A percentile compares a stretch with the other conserved stretches of the same genome.
Conservation (phyloP, 148 eudicot genomes). For the Polygonum maritimum region DNA sequence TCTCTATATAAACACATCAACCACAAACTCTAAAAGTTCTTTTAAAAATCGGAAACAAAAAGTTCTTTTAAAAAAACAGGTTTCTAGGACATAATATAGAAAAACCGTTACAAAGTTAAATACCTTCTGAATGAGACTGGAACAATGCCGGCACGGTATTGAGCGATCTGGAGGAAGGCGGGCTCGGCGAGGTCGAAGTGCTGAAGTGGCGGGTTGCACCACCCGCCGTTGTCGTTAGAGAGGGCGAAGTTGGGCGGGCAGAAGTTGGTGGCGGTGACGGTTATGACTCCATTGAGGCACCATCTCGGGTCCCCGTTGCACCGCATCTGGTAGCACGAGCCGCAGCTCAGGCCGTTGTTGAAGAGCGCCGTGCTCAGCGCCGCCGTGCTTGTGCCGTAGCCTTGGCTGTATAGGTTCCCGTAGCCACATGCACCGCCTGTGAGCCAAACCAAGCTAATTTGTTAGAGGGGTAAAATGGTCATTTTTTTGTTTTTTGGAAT, state of each 20-base stretch:
- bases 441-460: too few relatives aligned
- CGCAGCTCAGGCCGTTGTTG: slow-evolving; percentile 35
- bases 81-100: too few relatives aligned
- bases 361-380: slow-evolving; percentile 13
- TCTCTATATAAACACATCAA: too few relatives aligned
- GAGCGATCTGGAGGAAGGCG: slow-evolving; percentile 26
- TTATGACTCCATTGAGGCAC: slow-evolving; percentile 27
- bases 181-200: slow-evolving; percentile 41
- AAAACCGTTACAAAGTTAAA: neutral
- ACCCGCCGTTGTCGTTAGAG: slow-evolving; percentile 34
- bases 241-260: slow-evolving; percentile 37
- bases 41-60: neutral
- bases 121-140: slow-evolving; percentile 19
- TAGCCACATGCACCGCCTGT: slow-evolving; percentile 13
- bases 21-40: too few relatives aligned
- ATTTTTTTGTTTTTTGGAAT: too few relatives aligned
- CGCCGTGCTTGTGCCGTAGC: slow-evolving; percentile 11
- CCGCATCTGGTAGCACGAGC: slow-evolving; percentile 29
- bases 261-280: slow-evolving; percentile 15
- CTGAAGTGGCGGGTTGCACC: slow-evolving; percentile 21
- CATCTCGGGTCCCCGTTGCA: slow-evolving; percentile 22
- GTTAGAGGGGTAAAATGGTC: too few relatives aligned
- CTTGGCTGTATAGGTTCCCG: slow-evolving; percentile 11
- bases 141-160: slow-evolving; percentile 27
- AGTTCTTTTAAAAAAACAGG: too few relatives aligned